Conservation (phyloP, 352 stramenopile species). For the Pythium phragmitis region DNA sequence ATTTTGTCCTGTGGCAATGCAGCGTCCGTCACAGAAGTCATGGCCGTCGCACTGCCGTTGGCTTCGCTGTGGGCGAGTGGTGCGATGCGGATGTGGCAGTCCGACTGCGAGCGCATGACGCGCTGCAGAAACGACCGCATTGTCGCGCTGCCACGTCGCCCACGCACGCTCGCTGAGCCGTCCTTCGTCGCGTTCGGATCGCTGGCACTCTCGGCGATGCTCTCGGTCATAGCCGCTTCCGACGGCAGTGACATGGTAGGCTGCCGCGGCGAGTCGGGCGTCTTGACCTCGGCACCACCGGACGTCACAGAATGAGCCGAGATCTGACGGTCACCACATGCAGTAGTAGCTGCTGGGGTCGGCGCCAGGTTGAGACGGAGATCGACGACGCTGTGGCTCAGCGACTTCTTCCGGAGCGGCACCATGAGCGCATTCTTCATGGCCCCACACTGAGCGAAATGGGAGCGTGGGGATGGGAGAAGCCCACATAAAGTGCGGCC, state of each 20-base stretch:
- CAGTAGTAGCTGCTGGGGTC: background rate
- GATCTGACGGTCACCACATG: background rate
- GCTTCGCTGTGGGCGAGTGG: background rate
- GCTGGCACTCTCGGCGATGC: constrained; percentile 8
- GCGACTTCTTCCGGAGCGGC: constrained; percentile 1
- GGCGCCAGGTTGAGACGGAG: constrained; percentile 6
- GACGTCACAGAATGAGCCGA: background rate
- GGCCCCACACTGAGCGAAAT: background rate
- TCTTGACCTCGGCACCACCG: background rate
- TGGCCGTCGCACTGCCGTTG: background rate
- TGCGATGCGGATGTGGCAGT: constrained; percentile 28
- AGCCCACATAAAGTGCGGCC: no score
- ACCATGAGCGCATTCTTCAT: constrained; percentile 1
- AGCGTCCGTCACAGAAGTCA: background rate
- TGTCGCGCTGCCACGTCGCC: constrained; percentile 17
- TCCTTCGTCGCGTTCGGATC: constrained; percentile 7
- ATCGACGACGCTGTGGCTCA: background rate
- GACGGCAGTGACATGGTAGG: constrained; percentile 15
- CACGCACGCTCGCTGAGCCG: background rate
- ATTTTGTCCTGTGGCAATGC: background rate
- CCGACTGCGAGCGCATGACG: constrained; percentile 37
- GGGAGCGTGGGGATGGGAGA: background rate
- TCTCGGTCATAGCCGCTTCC: constrained; percentile 15
- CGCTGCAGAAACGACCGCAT: constrained; percentile 24
- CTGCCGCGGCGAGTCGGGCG: constrained; percentile 18